These are phyloP conservation scores for Camellia oleifera DNA, from an alignment of 179 eudicot genomes.

Conservation along the genomic window DNA sequence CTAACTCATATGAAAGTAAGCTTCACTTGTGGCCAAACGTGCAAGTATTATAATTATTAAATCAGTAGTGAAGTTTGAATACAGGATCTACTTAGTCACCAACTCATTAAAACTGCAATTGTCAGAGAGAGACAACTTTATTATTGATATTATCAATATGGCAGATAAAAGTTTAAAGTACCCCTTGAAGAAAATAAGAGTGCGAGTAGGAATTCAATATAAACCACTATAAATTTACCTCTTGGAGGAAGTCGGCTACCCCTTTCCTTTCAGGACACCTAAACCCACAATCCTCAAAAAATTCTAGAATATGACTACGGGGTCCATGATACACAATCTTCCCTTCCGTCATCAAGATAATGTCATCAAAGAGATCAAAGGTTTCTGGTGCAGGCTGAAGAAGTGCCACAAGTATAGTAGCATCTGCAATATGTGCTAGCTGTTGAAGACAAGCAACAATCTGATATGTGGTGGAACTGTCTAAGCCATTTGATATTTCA, in stretches of 20 bases:
- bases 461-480: slow-evolving; percentile 88
- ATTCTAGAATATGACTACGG: slow-evolving; percentile 39
- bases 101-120: too few relatives aligned
- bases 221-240: slow-evolving; percentile 36
- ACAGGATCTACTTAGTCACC: too few relatives aligned
- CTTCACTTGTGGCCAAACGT: too few relatives aligned
- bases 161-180: neutral
- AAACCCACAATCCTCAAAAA: slow-evolving; percentile 70
- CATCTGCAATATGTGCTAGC: slow-evolving; percentile 70
- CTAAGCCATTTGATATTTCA: slow-evolving; percentile 89
- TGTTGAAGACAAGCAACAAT: slow-evolving; percentile 71
- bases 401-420: slow-evolving; percentile 68
- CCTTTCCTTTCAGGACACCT: slow-evolving; percentile 87
- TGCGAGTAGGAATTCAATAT: neutral
- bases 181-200: neutral
- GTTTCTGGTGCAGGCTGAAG: slow-evolving; percentile 90
- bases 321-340: slow-evolving; percentile 80
- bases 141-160: too few relatives aligned
- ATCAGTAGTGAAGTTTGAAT: too few relatives aligned
- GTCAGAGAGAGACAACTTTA: too few relatives aligned
- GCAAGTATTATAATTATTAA: too few relatives aligned
- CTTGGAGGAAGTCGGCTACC: slow-evolving; percentile 90
- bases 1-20: too few relatives aligned
- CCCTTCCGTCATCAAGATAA: slow-evolving; percentile 86
- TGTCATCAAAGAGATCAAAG: slow-evolving; percentile 79